Evolutionary conservation across 2,329 filamentous ascomycete species (phyloP).

Genomic region (Exophiala phaeomuriformis): DNA sequence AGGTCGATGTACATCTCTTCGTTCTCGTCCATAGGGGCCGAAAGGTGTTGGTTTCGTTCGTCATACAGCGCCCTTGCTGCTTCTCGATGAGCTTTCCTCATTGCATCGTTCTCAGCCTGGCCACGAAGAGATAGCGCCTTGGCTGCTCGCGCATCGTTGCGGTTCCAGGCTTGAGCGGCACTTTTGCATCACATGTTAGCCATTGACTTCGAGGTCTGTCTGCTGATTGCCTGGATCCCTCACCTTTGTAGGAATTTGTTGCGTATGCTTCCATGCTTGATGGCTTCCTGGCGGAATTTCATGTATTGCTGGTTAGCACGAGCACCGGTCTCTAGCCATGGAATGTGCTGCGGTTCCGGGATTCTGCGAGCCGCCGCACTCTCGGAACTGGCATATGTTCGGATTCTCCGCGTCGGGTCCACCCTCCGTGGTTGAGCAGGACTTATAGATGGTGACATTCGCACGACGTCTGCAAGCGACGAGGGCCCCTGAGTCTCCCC

Average conservation of each 20-base stretch:
- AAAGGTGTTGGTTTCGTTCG: slow-evolving; percentile 70
- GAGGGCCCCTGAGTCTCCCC: slow-evolving; percentile 61
- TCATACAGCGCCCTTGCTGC: slow-evolving; percentile 88
- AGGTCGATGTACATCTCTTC: slow-evolving; percentile 89
- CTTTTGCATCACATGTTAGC: slow-evolving; percentile 46
- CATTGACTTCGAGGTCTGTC: not conserved
- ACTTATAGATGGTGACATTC: slow-evolving; percentile 83
- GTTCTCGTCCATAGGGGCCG: slow-evolving; percentile 37
- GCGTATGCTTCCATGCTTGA: slow-evolving; percentile 90
- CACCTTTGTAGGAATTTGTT: slow-evolving; percentile 97
- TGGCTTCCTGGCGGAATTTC: slow-evolving; percentile 88
- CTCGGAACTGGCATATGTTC: slow-evolving; percentile 26
- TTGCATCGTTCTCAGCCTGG: slow-evolving; percentile 92
- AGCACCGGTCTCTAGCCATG: slow-evolving; percentile 91
- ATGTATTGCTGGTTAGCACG: slow-evolving; percentile 88
- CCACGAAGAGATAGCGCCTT: slow-evolving; percentile 91
- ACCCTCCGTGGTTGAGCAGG: slow-evolving; percentile 42
- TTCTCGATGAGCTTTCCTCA: slow-evolving; percentile 94
- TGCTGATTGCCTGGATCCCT: slow-evolving; percentile 22
- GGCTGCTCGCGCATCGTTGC: slow-evolving; percentile 90
- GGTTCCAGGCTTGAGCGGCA: slow-evolving; percentile 96
- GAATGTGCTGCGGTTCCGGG: slow-evolving; percentile 79
- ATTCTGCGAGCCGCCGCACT: slow-evolving; percentile 77
- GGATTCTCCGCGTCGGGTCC: slow-evolving; percentile 57
- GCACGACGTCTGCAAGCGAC: slow-evolving; percentile 87